Percentiles rank a stretch among this genome's conserved stretches.
These are phyloP conservation scores for Talaromyces sp. DNA, from an alignment of 2,329 filamentous ascomycete species.

Conservation along the genomic window DNA sequence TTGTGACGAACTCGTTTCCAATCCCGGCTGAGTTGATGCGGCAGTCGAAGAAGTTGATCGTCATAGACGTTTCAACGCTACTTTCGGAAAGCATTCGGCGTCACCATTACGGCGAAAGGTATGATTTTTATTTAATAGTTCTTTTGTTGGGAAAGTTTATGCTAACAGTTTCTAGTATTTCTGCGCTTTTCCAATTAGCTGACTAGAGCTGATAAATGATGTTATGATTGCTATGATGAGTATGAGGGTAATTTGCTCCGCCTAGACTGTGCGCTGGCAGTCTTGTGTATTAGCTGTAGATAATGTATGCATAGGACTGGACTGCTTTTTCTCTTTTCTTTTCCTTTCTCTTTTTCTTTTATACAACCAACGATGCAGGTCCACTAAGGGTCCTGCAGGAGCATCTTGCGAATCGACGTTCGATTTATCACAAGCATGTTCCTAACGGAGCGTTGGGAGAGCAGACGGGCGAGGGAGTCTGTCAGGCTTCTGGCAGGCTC, in stretches of 20 bases:
- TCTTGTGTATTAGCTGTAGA: background rate
- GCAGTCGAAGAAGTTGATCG: constrained; percentile 73
- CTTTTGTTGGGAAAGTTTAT: constrained; percentile 15
- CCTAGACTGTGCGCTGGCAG: background rate
- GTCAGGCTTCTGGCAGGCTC: constrained; percentile 16
- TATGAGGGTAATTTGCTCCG: background rate
- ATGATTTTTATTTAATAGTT: constrained; percentile 34
- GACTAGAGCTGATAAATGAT: constrained; percentile 24
- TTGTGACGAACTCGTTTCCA: constrained; percentile 96
- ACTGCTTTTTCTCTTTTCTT: constrained; percentile 9
- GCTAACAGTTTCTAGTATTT: constrained; percentile 34
- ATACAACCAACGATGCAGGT: constrained; percentile 63
- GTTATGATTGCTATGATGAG: constrained; percentile 8
- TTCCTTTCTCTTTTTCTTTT: constrained; percentile 9
- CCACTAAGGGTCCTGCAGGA: constrained; percentile 65
- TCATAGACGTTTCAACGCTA: constrained; percentile 83
- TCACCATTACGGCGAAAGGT: constrained; percentile 86
- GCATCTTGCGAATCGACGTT: constrained; percentile 46
- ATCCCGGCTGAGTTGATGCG: constrained; percentile 69
- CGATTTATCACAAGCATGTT: constrained; percentile 52
- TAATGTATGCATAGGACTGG: background rate
- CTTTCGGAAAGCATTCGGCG: constrained; percentile 88
- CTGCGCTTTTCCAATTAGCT: constrained; percentile 60
- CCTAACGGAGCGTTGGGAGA: constrained; percentile 85
- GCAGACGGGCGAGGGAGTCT: constrained; percentile 16